phyloP scores from a whole-genome alignment of 2,329 filamentous ascomycete genomes.

The Ceratocystis huliohia region DNA sequence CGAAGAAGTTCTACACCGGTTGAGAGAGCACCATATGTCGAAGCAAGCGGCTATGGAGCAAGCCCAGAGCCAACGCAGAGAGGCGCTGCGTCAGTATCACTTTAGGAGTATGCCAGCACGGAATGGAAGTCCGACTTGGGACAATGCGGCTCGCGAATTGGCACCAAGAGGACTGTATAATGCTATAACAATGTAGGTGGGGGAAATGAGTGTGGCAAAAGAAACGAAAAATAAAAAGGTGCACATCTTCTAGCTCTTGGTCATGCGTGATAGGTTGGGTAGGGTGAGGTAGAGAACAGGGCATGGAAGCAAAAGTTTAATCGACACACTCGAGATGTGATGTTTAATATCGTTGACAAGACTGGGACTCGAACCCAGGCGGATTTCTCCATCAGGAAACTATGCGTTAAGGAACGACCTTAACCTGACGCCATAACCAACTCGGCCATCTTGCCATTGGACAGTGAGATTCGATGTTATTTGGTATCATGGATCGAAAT shows the following conservation, averaged over 20 bases:
- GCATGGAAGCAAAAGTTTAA: too few relatives aligned
- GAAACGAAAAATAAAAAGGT: background rate
- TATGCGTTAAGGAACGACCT: conserved; percentile 22
- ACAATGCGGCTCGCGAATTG: background rate
- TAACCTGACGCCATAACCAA: conserved; percentile 30
- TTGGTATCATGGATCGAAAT: background rate
- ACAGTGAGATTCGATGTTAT: background rate
- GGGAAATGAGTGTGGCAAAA: background rate
- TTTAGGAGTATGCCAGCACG: background rate
- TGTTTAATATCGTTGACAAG: conserved; percentile 9
- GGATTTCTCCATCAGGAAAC: conserved; percentile 20
- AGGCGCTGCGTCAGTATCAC: background rate
- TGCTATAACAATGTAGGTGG: background rate
- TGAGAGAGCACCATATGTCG: background rate
- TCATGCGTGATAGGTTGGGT: background rate
- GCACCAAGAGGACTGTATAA: background rate
- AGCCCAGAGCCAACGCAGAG: background rate
- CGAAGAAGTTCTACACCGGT: conserved; percentile 7
- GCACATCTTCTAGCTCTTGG: background rate
- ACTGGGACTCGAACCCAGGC: conserved; percentile 20
- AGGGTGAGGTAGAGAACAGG: background rate
- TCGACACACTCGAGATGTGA: background rate
- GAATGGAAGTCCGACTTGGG: conserved; percentile 5
- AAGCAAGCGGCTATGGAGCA: background rate
- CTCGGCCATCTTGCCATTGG: conserved; percentile 27